These are phyloP conservation scores for Aspergillus viridinutans DNA, from an alignment of 2,329 filamentous ascomycete species.

Conservation along the genomic window DNA sequence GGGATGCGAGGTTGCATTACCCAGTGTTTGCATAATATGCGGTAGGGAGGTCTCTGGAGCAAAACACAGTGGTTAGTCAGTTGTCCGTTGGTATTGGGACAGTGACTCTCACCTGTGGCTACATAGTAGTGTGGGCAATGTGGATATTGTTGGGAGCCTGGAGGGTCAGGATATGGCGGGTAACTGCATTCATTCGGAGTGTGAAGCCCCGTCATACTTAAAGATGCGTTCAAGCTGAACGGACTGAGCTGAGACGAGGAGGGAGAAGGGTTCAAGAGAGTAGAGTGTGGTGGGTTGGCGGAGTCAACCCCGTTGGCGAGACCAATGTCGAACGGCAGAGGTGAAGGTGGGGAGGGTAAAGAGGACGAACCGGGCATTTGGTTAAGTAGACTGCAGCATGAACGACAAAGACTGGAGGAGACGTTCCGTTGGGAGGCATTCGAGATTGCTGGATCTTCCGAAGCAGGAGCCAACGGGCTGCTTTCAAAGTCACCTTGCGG, in stretches of 20 bases:
- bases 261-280: neutral
- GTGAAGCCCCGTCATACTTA: neutral
- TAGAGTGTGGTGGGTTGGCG: neutral
- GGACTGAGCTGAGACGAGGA: neutral
- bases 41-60: constrained; percentile 13
- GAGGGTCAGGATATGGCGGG: neutral
- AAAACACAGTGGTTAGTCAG: neutral
- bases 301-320: constrained; percentile 1
- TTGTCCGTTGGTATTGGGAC: neutral
- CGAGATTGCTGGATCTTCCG: neutral
- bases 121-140: constrained; percentile 3
- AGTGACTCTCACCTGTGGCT: constrained; percentile 7
- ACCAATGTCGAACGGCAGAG: neutral
- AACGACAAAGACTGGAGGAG: neutral
- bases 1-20: constrained; percentile 2
- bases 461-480: neutral
- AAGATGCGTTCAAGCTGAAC: neutral
- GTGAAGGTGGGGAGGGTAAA: neutral
- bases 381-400: constrained; percentile 1
- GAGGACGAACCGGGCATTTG: neutral
- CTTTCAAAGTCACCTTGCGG: constrained; percentile 6
- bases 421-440: neutral
- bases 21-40: constrained; percentile 15
- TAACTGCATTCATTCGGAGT: neutral
- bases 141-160: neutral